These are phyloP conservation scores for Trichosanthes truncata DNA, from an alignment of 306 rosid genomes.

Conservation along the genomic window DNA sequence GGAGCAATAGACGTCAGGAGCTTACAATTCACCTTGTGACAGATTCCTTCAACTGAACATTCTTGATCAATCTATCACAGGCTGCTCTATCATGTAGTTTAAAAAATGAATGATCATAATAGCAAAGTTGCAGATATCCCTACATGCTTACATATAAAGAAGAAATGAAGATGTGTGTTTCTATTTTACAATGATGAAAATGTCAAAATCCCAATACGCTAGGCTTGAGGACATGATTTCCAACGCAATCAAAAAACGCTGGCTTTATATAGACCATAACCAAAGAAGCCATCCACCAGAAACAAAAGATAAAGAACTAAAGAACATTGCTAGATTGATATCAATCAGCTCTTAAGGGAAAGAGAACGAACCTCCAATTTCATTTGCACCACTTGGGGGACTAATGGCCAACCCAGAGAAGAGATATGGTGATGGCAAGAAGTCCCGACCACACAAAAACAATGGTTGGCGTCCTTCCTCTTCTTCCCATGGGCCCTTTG, in stretches of 20 bases:
- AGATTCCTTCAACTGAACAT: not conserved
- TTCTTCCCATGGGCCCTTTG: constrained; percentile 91
- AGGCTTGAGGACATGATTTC: no score
- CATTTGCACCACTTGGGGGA: constrained; percentile 59
- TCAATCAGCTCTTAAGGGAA: constrained; percentile 44
- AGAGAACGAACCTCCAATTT: constrained; percentile 83
- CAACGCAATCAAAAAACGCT: no score
- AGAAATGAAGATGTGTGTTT: no score
- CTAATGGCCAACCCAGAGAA: constrained; percentile 97
- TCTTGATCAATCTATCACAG: not conserved
- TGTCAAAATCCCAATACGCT: no score
- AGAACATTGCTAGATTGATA: not conserved
- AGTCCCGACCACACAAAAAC: constrained; percentile 98
- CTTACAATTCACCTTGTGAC: not conserved
- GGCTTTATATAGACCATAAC: no score
- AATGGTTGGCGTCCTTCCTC: constrained; percentile 93
- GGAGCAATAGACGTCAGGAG: no score
- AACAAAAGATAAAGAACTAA: not conserved
- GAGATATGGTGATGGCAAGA: constrained; percentile 85
- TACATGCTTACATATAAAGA: not conserved
- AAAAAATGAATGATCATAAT: not conserved
- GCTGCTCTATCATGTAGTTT: not conserved
- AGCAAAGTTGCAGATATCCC: not conserved
- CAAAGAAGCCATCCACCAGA: no score
- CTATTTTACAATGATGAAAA: no score